A percentile compares a stretch with the other conserved stretches of the same genome.
These are phyloP conservation scores for Gastrodia elata DNA, from an alignment of 106 monocot genomes.

Conservation along the genomic window DNA sequence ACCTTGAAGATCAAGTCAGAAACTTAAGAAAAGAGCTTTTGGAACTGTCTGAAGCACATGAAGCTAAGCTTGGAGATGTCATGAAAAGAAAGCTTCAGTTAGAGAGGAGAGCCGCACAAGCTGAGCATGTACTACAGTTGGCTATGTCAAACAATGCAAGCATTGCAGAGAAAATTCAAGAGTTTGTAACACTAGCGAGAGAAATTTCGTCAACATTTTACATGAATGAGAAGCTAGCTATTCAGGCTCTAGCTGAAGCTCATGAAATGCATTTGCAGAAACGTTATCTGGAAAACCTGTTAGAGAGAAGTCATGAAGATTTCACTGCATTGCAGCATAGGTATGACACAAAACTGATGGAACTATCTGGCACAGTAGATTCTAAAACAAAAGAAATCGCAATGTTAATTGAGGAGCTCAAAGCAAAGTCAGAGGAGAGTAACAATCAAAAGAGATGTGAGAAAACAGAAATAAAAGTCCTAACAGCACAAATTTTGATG, in stretches of 20 bases:
- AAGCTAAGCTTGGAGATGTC: constrained; percentile 39
- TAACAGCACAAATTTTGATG: constrained; percentile 34
- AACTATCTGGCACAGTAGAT: constrained; percentile 35
- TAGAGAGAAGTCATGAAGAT: constrained; percentile 42
- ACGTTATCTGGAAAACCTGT: constrained; percentile 43
- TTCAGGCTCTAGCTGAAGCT: constrained; percentile 57
- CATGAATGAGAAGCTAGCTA: constrained; percentile 61
- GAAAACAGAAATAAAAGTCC: constrained; percentile 25
- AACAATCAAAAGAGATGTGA: constrained; percentile 38
- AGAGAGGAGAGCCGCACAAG: constrained; percentile 72
- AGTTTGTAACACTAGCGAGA: constrained; percentile 41
- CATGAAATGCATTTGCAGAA: constrained; percentile 49
- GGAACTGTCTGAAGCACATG: constrained; percentile 48
- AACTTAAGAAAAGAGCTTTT: constrained; percentile 63
- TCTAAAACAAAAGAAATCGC: constrained; percentile 59
- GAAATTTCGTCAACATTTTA: constrained; percentile 66
- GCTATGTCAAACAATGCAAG: constrained; percentile 47
- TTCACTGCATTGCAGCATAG: constrained; percentile 30
- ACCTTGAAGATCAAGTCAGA: constrained; percentile 67
- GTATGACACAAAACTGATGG: constrained; percentile 36
- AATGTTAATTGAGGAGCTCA: constrained; percentile 35
- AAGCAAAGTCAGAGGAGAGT: constrained; percentile 38
- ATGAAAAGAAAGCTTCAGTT: constrained; percentile 47
- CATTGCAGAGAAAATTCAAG: constrained; percentile 52
- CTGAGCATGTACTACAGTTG: constrained; percentile 55